Base-by-base conservation (phyloP, 2,329 filamentous ascomycete genomes). In the Beauveria bassiana region DNA sequence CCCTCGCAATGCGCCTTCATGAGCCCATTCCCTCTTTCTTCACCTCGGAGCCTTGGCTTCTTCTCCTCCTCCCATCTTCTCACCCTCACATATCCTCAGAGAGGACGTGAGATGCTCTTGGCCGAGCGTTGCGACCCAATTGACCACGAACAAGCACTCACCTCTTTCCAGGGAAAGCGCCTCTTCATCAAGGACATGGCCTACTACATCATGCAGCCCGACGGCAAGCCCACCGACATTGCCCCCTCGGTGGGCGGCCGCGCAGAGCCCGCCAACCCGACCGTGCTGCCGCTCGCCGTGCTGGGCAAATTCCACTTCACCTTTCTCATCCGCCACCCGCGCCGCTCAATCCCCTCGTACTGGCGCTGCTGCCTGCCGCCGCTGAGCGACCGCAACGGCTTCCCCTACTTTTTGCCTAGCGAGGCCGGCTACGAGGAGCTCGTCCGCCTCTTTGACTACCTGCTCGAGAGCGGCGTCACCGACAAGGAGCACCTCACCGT, bases 121-220 rank as follows among this genome's bases (percentile, higher is more conserved):
- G 8, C n/a, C 2, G 52, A 5, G 42, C 26, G 28, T 42, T 42
- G 51, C 31, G 5, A 20, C 3, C 20, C 45, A 42, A 24, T 31
- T 9, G 8, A 24, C 34, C 46, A 50, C 22, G 56, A 51, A 24
- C 34, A 31, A 18, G 31, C 61, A 69, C 69, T 73, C 54, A 71
- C 70, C 67, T 60, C 31, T 55, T 64, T 8, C 59, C 68, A 96
- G 90, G 89, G 87, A 69, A 96, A 96, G 79, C 90, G 93, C 68
- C 79, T 96, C 69, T 97, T 98, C 78, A 95, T 99, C 83, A 99
- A 99, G 76, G 95, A 98, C 74, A 99, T 98, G 78, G 88, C 90
- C 61, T 89, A 97, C 76, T 98, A 98, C 74, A 81, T 97, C 66
- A 81, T 96, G 65, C 89, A 92, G 5, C 90, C 91, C 3, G 79